Base-by-base conservation (phyloP, 148 eudicot species). In the Cornus controversa region DNA sequence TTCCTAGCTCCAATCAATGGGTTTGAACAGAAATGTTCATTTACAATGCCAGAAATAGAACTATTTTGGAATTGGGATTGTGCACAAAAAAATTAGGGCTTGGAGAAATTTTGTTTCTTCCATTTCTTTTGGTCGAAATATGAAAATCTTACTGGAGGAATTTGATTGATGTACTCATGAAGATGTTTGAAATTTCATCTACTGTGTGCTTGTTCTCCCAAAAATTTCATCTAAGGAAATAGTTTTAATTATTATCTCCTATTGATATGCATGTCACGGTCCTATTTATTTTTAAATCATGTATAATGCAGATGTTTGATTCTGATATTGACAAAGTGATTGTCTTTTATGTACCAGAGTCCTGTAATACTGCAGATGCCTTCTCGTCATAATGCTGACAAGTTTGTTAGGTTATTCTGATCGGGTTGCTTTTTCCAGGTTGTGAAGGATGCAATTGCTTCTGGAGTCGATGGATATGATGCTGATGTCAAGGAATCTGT, bases 381-480 rank as follows among this genome's bases (percentile, higher is more conserved):
- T 18, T 24, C 64, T 50, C 1, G 65, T 27, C 62, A 22, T 66
- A 45, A 24, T 69, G 73, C 57, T 54, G 29, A 22, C 34, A 57
- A 67, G 45, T 37, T 79, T 73, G 37, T 78, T 66, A 26, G 15
- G 50, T 70, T 10, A 25, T 47, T 10, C 25, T 74, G 54, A 26
- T 50, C 50, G 37, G 79, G 53, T 40, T 67, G 13, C 18, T 26
- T 62, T 76, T 62, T 72, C 78, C 83, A 96, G 99, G 90, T 90
- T 84, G 97, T 96, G 63, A 88, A 81, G 81, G 97, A 89, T 63
- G 98, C 94, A 45, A 81, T 96, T 74, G 87, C 91, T 82, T 82
- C 91, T n/a, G 99, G 99, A 80, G 89, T 84, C 68, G 91, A 88
- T 40, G 98, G 99, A 47, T 96, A 90, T 89, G 92, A 93, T 83